A percentile compares a stretch with the other conserved stretches of the same genome.
These are phyloP conservation scores for Trebouxia sp. DNA, from an alignment of 139 green algal genomes.

Conservation along the genomic window DNA sequence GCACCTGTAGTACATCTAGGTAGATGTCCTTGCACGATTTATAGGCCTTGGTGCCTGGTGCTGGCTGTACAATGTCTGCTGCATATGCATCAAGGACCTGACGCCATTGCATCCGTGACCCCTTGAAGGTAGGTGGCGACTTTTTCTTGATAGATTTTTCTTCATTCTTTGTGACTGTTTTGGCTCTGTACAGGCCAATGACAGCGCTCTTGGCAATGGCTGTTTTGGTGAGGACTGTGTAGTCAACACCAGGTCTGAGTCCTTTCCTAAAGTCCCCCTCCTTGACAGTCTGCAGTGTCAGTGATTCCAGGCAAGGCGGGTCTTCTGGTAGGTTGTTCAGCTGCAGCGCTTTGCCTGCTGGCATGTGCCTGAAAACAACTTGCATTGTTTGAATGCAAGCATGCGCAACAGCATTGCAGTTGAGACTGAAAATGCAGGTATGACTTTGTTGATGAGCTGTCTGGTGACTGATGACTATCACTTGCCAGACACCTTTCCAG, in stretches of 20 bases:
- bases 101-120: background rate
- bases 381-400: too few relatives aligned
- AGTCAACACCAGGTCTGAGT: background rate
- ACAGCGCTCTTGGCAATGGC: background rate
- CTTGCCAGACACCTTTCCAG: too few relatives aligned
- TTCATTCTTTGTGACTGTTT: background rate
- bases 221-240: background rate
- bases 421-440: too few relatives aligned
- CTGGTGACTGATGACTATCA: too few relatives aligned
- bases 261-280: conserved; percentile 1
- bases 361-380: background rate
- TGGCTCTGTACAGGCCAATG: conserved; percentile 2
- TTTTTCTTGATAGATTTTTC: background rate
- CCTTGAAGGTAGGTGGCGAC: background rate
- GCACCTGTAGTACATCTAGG: background rate
- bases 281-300: background rate
- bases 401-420: too few relatives aligned
- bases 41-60: background rate
- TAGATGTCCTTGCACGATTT: background rate
- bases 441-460: too few relatives aligned
- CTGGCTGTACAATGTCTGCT: background rate
- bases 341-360: background rate
- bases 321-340: background rate
- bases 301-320: background rate
- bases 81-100: conserved; percentile 6